Evolutionary conservation across 2,329 filamentous ascomycete species (phyloP), one percentile per base, ranked within the genome.

Genomic region (Fusarium xyrophilum): DNA sequence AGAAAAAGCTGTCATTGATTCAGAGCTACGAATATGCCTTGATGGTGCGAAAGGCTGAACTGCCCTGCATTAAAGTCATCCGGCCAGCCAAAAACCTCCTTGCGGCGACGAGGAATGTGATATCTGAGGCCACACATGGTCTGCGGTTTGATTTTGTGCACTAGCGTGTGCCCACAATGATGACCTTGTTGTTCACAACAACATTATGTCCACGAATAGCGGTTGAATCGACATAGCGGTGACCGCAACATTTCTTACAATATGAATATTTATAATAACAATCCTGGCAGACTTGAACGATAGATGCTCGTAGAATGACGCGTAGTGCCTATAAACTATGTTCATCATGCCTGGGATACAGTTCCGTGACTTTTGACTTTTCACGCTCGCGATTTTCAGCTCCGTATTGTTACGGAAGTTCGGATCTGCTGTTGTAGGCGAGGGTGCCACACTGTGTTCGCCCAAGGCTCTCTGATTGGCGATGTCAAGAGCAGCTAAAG

Each of bases 91-190:
- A 23, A 19, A 9, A 6, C 17, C 23, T 43, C 40, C 40, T 7
- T 43, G 17, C 12, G 3, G 17, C 5, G 11, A 13, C 28, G 19
- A 27, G 3, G 7, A 27, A 43, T 43, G 23, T 43, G 40, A 43
- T 27, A 19, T 14, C 17, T 27, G 11, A 25, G 7, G 9, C 10
- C 15, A 42, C 7, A 13, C 2, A 13, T 17, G 7, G 15, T 25
- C 13, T 9, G 7, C 3, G 23, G 5, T 5, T 42, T 14, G n/a
- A 6, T 23, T 6, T 0, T 15, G 8, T 7, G 7, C 6, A 10
- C 5, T 15, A 21, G 5, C 8, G 8, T 10, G 8, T 21, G 19
- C 1, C 12, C 13, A 21, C 8, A n/a, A 12, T 12, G 14, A 19
- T 14, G 4, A 7, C 19, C 2, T 7, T n/a, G 2, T 8, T 38